Percentiles rank a stretch among this genome's conserved stretches.
Conservation (phyloP, 1,284 basidiomycete genomes). For the Ceratobasidium sp. region DNA sequence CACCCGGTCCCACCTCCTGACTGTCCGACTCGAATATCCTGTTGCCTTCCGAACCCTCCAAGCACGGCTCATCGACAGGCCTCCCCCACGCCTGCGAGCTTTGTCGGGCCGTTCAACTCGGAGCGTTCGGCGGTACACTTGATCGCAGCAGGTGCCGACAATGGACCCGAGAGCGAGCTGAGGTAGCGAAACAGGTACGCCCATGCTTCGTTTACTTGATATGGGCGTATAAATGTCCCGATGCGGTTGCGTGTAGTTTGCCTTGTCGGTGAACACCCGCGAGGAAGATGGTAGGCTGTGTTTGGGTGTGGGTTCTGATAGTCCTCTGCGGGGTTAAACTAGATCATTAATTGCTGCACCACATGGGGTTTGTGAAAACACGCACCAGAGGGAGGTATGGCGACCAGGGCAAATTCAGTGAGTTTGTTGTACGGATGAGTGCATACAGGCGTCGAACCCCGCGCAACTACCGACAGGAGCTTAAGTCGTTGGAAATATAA, state of each 20-base stretch:
- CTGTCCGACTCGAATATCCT: not conserved
- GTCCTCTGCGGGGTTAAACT: slow-evolving; percentile 1
- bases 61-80: not conserved
- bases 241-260: not conserved
- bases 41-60: not conserved
- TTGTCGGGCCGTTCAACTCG: slow-evolving; percentile 10
- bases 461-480: not conserved
- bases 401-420: not conserved
- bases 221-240: not conserved
- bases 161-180: slow-evolving; percentile 14
- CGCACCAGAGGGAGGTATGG: not conserved
- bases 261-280: not conserved
- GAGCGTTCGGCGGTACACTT: not conserved
- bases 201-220: slow-evolving; percentile 9
- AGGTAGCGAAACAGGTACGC: not conserved
- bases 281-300: not conserved
- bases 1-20: not conserved
- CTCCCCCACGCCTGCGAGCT: not conserved
- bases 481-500: slow-evolving; percentile 7
- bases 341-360: not conserved
- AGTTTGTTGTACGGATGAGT: not conserved
- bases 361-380: not conserved
- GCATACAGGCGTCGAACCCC: slow-evolving; percentile 1
- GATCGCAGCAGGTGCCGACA: slow-evolving; percentile 25
- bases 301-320: not conserved